Conservation (phyloP, 306 rosid species). For the Vigna angularis region DNA sequence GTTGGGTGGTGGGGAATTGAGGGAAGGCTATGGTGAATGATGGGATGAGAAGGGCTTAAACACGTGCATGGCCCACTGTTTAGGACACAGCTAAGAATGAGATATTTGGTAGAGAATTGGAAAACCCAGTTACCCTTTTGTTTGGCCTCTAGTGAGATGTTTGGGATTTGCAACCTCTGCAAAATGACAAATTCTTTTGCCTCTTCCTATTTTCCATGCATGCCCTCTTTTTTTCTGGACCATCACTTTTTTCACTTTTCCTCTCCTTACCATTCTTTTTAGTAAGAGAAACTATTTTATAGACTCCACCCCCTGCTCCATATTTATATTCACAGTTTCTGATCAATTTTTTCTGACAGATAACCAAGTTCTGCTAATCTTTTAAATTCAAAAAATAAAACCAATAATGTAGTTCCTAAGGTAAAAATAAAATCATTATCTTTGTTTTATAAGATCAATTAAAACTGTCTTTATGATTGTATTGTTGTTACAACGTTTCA, state of each 20-base stretch:
- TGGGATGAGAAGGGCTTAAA: conserved; percentile 24
- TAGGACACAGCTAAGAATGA: conserved; percentile 76
- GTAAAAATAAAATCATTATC: background rate
- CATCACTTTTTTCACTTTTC: background rate
- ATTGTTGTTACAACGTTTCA: background rate
- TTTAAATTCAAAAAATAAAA: background rate
- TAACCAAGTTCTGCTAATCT: background rate
- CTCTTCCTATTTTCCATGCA: conserved; percentile 34
- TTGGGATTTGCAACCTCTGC: conserved; percentile 29
- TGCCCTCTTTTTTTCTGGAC: conserved; percentile 26
- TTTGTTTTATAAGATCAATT: background rate
- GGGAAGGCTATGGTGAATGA: background rate
- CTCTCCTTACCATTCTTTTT: background rate
- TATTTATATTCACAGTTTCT: no score
- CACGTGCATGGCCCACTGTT: conserved; percentile 78
- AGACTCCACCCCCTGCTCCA: no score
- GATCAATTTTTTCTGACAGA: background rate
- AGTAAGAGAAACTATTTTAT: background rate
- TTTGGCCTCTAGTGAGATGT: conserved; percentile 42
- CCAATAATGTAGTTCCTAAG: no score
- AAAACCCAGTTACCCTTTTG: conserved; percentile 53
- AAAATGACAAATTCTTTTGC: conserved; percentile 8
- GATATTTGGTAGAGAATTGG: conserved; percentile 48
- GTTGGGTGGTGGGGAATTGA: background rate
- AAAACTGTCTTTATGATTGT: background rate